Percentiles rank a stretch among this genome's conserved stretches.
phyloP scores from a whole-genome alignment of 257 asterid species.

The Scutellaria minor region DNA sequence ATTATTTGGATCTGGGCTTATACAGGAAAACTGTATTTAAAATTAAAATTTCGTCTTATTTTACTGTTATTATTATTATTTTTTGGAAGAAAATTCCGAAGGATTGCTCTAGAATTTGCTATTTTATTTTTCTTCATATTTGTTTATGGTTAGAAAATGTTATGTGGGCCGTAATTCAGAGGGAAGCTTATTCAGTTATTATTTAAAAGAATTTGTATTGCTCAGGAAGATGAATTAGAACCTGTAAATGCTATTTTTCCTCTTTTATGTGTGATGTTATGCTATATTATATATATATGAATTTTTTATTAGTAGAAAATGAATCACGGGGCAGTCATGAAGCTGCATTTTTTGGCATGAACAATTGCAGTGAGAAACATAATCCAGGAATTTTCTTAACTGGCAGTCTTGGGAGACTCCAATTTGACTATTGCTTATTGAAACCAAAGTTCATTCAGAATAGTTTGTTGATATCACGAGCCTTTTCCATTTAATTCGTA shows the following conservation, averaged over 20 bases:
- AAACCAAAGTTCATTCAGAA: background rate
- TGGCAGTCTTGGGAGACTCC: background rate
- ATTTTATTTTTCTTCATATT: background rate
- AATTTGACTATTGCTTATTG: background rate
- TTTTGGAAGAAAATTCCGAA: conserved; percentile 14
- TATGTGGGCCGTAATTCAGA: background rate
- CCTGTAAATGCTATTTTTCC: background rate
- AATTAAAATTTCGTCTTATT: background rate
- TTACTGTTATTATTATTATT: background rate
- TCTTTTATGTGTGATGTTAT: background rate
- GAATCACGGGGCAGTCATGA: background rate
- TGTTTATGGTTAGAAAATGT: background rate
- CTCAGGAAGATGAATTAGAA: too few species aligned
- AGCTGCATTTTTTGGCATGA: background rate
- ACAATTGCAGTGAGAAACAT: background rate
- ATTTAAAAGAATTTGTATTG: too few species aligned
- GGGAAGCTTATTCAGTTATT: too few species aligned
- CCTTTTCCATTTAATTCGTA: background rate
- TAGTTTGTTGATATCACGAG: background rate
- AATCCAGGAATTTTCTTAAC: background rate
- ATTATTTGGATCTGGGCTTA: conserved; percentile 12
- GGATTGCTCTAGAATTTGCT: background rate
- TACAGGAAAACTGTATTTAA: background rate
- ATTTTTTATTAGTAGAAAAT: background rate
- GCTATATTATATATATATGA: background rate